Evolutionary conservation across 805 yeast genomes (phyloP).

Genomic region (Phaffomyces antillensis): DNA sequence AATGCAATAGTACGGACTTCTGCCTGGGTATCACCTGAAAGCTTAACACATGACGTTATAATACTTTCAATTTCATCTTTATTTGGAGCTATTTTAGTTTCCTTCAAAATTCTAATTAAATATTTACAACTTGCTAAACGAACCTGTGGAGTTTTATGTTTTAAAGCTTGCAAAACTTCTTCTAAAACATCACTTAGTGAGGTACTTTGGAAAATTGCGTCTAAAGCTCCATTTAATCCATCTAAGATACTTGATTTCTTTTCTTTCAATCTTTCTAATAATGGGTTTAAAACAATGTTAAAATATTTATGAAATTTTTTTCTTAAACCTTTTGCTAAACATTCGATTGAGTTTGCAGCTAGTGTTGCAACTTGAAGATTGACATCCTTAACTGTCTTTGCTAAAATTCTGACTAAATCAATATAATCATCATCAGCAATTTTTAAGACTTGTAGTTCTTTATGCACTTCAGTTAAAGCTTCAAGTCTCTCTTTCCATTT

Average conservation of each 20-base stretch:
- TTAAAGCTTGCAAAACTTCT: slow-evolving; percentile 50
- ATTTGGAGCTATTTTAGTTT: slow-evolving; percentile 42
- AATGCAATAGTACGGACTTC: slow-evolving; percentile 75
- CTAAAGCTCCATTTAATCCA: slow-evolving; percentile 60
- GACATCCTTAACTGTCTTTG: slow-evolving; percentile 79
- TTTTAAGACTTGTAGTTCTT: slow-evolving; percentile 44
- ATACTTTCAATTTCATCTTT: slow-evolving; percentile 49
- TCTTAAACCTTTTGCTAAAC: slow-evolving; percentile 61
- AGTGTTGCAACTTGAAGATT: slow-evolving; percentile 79
- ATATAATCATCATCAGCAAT: slow-evolving; percentile 58
- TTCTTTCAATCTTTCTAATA: slow-evolving; percentile 82
- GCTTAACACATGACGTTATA: slow-evolving; percentile 47
- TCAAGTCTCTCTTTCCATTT: slow-evolving; percentile 94
- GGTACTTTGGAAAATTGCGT: slow-evolving; percentile 48
- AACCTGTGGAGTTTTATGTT: slow-evolving; percentile 78
- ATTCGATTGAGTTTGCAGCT: slow-evolving; percentile 61
- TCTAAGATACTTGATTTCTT: slow-evolving; percentile 74
- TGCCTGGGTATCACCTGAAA: slow-evolving; percentile 78
- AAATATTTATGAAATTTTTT: slow-evolving; percentile 48
- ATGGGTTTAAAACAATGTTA: slow-evolving; percentile 44
- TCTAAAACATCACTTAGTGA: slow-evolving; percentile 51
- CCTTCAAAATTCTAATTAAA: slow-evolving; percentile 54
- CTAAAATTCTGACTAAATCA: slow-evolving; percentile 52
- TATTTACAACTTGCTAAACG: slow-evolving; percentile 63
- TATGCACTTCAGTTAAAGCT: slow-evolving; percentile 57